phyloP scores from a whole-genome alignment of 352 stramenopile species.

The Phytophthora kernoviae region DNA sequence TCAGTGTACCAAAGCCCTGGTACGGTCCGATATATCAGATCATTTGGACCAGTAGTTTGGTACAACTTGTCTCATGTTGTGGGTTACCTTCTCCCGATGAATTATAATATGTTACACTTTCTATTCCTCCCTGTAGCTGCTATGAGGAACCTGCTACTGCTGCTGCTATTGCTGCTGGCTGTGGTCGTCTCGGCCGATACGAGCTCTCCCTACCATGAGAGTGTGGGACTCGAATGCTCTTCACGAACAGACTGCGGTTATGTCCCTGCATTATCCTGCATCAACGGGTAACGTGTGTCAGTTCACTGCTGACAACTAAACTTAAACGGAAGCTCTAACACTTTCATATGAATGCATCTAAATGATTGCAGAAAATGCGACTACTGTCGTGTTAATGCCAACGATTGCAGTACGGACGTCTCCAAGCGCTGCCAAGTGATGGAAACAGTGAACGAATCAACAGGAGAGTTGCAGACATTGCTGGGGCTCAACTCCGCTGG shows the following conservation, averaged over 20 bases:
- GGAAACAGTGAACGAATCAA: slow-evolving; percentile 34
- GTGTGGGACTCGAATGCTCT: slow-evolving; percentile 51
- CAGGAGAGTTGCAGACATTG: slow-evolving; percentile 39
- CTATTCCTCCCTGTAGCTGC: neutral
- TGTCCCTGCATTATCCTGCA: slow-evolving; percentile 71
- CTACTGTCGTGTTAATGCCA: slow-evolving; percentile 57
- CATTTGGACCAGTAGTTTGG: too few species aligned
- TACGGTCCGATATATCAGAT: too few species aligned
- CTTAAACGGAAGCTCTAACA: neutral
- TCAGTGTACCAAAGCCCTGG: slow-evolving; percentile 19
- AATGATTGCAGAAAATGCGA: slow-evolving; percentile 56
- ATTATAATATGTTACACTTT: slow-evolving; percentile 12
- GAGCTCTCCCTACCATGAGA: slow-evolving; percentile 34
- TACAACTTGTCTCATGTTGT: slow-evolving; percentile 27
- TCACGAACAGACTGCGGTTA: slow-evolving; percentile 72
- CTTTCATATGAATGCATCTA: too few species aligned
- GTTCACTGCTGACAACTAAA: neutral
- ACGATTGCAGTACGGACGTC: slow-evolving; percentile 66
- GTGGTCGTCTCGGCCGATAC: slow-evolving; percentile 9
- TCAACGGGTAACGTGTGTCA: slow-evolving; percentile 45
- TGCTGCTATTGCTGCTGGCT: slow-evolving; percentile 11
- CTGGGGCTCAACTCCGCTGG: slow-evolving; percentile 37
- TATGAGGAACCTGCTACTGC: slow-evolving; percentile 11
- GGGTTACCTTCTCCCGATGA: slow-evolving; percentile 16
- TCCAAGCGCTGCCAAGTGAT: slow-evolving; percentile 70